Base-by-base conservation (phyloP, 208 protist species). In the Leishmania turanica region DNA sequence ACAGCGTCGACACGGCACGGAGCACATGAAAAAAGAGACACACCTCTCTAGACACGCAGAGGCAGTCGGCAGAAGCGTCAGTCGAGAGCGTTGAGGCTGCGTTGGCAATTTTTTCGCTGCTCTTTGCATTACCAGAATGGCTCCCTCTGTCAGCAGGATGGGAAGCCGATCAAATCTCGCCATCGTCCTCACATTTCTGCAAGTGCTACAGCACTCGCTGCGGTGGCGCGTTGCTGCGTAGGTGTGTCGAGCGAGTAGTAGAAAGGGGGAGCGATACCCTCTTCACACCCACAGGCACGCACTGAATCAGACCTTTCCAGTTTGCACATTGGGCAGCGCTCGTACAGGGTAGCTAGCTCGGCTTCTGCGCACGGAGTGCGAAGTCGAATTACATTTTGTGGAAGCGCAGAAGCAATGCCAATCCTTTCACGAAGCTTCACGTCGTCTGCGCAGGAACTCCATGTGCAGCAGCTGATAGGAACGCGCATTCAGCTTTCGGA, bases 391-490 rank as follows among this genome's bases (percentile, higher is more conserved):
- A 31, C 45, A 24, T 37, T 45, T 31, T 53, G 11, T 19, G 27
- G 62, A 72, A 49, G 13, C 40, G 45, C 40, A 58, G 54, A 47
- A 51, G 37, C 1, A 24, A 49, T 40, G 71, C 31, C 60, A n/a
- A 34, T n/a, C 37, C 15, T 31, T 51, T 64, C 58, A 66, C 68
- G 37, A 62, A 73, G 40, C 34, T 54, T 53, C 77, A 64, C 64
- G 60, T 56, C 34, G 64, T 9, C 73, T 62, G 53, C 84, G 87
- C 45, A 93, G 31, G 45, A 87, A 87, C 64, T 93, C 85, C 75
- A 81, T 77, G 77, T 92, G 88, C 60, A 86, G 64, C 49, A 91
- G 66, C 75, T 88, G 84, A 66, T 88, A 83, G 47, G 84, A 77
- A 17, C 80, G 86, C 31, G 85, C 84, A 73, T 92, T 83, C 66